phyloP scores from a whole-genome alignment of 768 basidiomycete species.

The Botryobasidium botryosum region DNA sequence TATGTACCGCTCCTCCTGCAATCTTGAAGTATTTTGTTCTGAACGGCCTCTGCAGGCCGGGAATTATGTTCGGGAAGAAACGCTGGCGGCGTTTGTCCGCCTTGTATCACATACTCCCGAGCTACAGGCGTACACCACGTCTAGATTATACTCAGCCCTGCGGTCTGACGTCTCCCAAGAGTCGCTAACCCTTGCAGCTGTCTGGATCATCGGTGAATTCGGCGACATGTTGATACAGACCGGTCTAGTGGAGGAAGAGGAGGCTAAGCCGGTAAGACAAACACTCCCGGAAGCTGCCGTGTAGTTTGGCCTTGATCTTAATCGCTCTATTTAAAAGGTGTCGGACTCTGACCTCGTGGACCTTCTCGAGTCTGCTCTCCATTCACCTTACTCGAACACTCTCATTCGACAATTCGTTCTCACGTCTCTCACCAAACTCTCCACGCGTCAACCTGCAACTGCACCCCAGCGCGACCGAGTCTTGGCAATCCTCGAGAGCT shows the following conservation, averaged over 20 bases:
- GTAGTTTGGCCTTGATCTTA: neutral
- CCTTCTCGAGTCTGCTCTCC: conserved; percentile 67
- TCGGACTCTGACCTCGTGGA: conserved; percentile 73
- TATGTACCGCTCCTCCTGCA: conserved; percentile 24
- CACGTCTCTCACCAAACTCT: conserved; percentile 76
- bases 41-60: conserved; percentile 47
- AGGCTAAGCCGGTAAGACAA: conserved; percentile 41
- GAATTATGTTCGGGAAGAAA: conserved; percentile 94
- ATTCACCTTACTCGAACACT: conserved; percentile 88
- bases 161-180: conserved; percentile 91
- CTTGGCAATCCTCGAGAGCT: conserved; percentile 56
- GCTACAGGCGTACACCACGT: conserved; percentile 86
- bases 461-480: conserved; percentile 61
- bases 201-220: conserved; percentile 96
- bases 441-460: conserved; percentile 56
- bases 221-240: conserved; percentile 76
- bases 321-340: conserved; percentile 27
- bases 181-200: conserved; percentile 77
- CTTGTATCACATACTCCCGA: conserved; percentile 95
- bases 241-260: conserved; percentile 66
- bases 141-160: conserved; percentile 75
- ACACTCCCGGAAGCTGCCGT: neutral
- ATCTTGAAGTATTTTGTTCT: neutral
- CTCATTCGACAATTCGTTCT: conserved; percentile 87
- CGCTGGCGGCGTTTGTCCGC: conserved; percentile 85